These are phyloP conservation scores for Endocalyx cinctus DNA, from an alignment of 2,329 filamentous ascomycete genomes.

Conservation along the genomic window DNA sequence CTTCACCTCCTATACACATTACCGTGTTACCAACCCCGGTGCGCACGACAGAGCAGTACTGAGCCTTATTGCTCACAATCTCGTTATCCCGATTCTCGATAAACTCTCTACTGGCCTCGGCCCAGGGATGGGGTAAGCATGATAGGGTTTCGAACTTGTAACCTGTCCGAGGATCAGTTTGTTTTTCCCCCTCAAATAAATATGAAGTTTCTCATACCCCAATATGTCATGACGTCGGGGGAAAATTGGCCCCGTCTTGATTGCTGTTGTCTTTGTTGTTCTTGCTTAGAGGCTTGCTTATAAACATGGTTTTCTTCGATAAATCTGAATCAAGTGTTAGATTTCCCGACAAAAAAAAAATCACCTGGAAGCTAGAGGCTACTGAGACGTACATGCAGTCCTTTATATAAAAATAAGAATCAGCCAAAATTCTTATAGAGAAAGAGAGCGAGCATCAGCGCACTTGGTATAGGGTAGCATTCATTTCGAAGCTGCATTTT, in stretches of 20 bases:
- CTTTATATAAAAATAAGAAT: constrained; percentile 30
- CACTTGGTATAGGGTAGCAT: constrained; percentile 86
- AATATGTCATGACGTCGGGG: constrained; percentile 83
- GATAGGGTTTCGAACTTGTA: constrained; percentile 95
- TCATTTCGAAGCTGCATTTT: constrained; percentile 93
- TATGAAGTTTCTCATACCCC: constrained; percentile 74
- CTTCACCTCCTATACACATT: constrained; percentile 84
- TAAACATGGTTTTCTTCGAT: constrained; percentile 85
- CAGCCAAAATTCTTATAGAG: background rate
- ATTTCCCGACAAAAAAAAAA: too few relatives aligned
- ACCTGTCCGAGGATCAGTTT: constrained; percentile 44
- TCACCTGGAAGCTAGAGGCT: too few relatives aligned
- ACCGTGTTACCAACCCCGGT: constrained; percentile 76
- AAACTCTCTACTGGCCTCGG: constrained; percentile 63
- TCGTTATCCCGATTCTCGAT: constrained; percentile 73
- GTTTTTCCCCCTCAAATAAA: too few relatives aligned
- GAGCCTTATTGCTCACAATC: constrained; percentile 80
- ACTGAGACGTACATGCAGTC: constrained; percentile 46
- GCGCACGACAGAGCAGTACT: constrained; percentile 91
- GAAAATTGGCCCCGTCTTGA: constrained; percentile 41
- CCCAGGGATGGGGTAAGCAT: constrained; percentile 71
- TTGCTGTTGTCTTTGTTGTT: constrained; percentile 53
- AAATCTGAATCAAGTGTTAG: constrained; percentile 52
- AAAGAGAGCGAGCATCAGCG: constrained; percentile 25
- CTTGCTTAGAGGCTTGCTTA: constrained; percentile 58